phyloP scores from a whole-genome alignment of 495 filamentous ascomycete genomes.

The Lophiostoma macrostomum region DNA sequence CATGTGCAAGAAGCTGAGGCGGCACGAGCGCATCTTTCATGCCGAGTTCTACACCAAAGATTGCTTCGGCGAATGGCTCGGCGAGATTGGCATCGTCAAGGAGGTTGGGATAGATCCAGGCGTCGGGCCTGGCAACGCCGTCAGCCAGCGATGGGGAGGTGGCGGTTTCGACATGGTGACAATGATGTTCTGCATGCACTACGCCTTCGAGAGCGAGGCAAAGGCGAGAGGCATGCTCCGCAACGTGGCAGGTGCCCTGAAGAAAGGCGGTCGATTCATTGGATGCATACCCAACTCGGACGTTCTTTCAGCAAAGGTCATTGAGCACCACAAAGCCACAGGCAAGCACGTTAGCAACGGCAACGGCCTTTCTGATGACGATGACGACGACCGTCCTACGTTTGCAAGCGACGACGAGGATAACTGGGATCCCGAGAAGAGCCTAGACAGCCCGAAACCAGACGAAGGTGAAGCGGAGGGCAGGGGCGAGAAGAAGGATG shows the following conservation, averaged over 20 bases:
- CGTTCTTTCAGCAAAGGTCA: slow-evolving; percentile 64
- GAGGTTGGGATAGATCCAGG: slow-evolving; percentile 79
- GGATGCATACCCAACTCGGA: slow-evolving; percentile 93
- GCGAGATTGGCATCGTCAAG: slow-evolving; percentile 69
- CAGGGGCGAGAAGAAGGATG: slow-evolving; percentile 36
- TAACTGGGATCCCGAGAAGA: slow-evolving; percentile 44
- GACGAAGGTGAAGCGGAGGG: slow-evolving; percentile 16
- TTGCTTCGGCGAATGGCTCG: slow-evolving; percentile 79
- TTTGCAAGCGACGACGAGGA: slow-evolving; percentile 49
- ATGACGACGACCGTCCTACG: slow-evolving; percentile 43
- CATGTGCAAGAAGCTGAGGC: slow-evolving; percentile 58
- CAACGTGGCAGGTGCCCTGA: slow-evolving; percentile 84
- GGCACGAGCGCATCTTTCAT: slow-evolving; percentile 63
- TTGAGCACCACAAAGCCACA: slow-evolving; percentile 41
- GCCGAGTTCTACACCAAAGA: slow-evolving; percentile 84
- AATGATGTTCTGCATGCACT: slow-evolving; percentile 99
- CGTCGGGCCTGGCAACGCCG: slow-evolving; percentile 57
- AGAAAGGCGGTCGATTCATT: slow-evolving; percentile 90
- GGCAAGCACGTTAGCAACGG: not conserved
- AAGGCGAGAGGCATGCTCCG: slow-evolving; percentile 88
- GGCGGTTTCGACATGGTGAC: slow-evolving; percentile 93
- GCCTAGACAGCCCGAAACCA: slow-evolving; percentile 23
- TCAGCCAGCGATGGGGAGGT: slow-evolving; percentile 58
- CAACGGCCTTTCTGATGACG: slow-evolving; percentile 38
- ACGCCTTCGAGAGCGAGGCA: slow-evolving; percentile 85